phyloP scores from a whole-genome alignment of 768 basidiomycete species.

The Flagelloscypha sp. region DNA sequence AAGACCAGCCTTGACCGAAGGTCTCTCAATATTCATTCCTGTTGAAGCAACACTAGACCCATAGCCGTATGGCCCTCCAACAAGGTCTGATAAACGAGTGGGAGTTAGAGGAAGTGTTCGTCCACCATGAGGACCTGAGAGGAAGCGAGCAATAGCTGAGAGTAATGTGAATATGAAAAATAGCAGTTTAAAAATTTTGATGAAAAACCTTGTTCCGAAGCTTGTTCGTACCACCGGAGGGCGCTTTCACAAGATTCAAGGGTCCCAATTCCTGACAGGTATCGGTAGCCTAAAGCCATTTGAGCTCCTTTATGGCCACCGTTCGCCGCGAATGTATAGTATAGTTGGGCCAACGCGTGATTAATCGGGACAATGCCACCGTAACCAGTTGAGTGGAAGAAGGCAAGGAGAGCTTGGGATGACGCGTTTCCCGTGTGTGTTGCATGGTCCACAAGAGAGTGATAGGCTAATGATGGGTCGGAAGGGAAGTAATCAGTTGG shows the following conservation, averaged over 20 bases:
- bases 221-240: constrained; percentile 81
- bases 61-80: constrained; percentile 89
- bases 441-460: constrained; percentile 58
- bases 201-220: constrained; percentile 64
- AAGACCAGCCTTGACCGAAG: constrained; percentile 77
- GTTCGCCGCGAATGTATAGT: constrained; percentile 91
- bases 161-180: constrained; percentile 4
- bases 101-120: constrained; percentile 74
- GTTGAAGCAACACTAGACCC: constrained; percentile 93
- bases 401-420: constrained; percentile 78
- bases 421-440: constrained; percentile 71
- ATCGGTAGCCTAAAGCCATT: constrained; percentile 88
- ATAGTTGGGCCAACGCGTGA: constrained; percentile 78
- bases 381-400: constrained; percentile 87
- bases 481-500: constrained; percentile 58
- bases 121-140: constrained; percentile 87
- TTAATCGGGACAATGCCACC: constrained; percentile 51
- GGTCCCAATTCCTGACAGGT: constrained; percentile 94
- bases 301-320: constrained; percentile 81
- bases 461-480: constrained; percentile 55
- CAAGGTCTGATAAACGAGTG: constrained; percentile 79
- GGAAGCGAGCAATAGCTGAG: constrained; percentile 70
- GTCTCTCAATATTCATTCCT: constrained; percentile 57
- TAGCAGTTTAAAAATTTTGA: background rate
- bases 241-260: constrained; percentile 80